These are phyloP conservation scores for Backusella westeae DNA, from an alignment of 192 early-diverging fungal genomes.

Conservation along the genomic window DNA sequence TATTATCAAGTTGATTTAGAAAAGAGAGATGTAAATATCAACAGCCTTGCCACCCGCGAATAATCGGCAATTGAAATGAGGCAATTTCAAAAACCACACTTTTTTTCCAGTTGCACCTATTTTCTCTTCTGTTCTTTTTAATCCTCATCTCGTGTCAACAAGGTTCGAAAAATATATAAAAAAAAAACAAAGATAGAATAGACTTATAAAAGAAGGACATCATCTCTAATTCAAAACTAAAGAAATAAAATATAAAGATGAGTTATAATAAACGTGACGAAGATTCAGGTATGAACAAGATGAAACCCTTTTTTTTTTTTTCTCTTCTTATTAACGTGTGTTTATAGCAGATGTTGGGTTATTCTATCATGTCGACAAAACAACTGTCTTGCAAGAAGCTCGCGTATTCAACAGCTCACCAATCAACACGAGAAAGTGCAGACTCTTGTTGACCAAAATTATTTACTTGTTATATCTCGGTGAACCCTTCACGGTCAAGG, in stretches of 20 bases:
- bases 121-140: background rate
- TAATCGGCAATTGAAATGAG: background rate
- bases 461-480: constrained; percentile 89
- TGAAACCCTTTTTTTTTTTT: background rate
- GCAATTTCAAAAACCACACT: background rate
- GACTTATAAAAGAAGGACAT: background rate
- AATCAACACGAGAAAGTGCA: constrained; percentile 92
- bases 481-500: constrained; percentile 84
- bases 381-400: constrained; percentile 91
- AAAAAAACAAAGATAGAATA: background rate
- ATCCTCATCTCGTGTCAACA: background rate
- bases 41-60: too few relatives aligned
- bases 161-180: background rate
- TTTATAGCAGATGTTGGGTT: constrained; percentile 59
- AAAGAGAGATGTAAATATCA: too few relatives aligned
- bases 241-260: constrained; percentile 32
- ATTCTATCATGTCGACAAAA: constrained; percentile 89
- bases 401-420: constrained; percentile 96
- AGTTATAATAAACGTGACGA: constrained; percentile 68
- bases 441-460: constrained; percentile 89
- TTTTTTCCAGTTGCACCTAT: background rate
- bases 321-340: background rate
- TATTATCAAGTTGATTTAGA: too few relatives aligned
- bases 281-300: constrained; percentile 53
- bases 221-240: background rate